Evolutionary conservation across 2,329 filamentous ascomycete genomes (phyloP).

Genomic region (Ilyonectria robusta): DNA sequence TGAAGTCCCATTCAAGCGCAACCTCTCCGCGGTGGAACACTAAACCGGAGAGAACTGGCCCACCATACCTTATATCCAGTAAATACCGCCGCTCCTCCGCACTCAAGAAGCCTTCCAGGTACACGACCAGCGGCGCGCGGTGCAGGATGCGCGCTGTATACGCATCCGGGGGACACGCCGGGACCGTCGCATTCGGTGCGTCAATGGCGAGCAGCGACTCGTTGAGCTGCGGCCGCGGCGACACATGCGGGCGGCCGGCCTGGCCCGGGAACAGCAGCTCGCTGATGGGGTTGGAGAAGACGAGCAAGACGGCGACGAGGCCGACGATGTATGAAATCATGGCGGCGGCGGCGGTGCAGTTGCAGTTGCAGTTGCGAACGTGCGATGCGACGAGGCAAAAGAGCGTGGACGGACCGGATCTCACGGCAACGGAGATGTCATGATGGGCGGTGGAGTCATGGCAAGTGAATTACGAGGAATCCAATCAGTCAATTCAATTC

Average conservation of each 20-base stretch:
- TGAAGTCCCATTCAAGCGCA: not conserved
- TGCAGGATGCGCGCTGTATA: conserved; percentile 65
- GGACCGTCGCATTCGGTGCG: conserved; percentile 51
- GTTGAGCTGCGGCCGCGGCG: conserved; percentile 63
- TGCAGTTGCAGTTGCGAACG: not conserved
- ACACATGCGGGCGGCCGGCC: conserved; percentile 36
- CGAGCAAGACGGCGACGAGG: conserved; percentile 58
- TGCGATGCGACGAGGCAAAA: not conserved
- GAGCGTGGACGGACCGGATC: not conserved
- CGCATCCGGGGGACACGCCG: conserved; percentile 56
- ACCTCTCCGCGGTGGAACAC: no score
- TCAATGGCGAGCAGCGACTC: conserved; percentile 67
- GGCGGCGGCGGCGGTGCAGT: not conserved
- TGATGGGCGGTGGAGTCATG: conserved; percentile 25
- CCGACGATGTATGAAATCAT: conserved; percentile 65
- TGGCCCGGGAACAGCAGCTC: conserved; percentile 53
- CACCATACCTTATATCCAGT: conserved; percentile 65
- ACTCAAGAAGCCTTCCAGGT: conserved; percentile 67
- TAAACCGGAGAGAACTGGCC: no score
- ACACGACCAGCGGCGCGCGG: conserved; percentile 66
- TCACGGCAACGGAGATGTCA: conserved; percentile 13
- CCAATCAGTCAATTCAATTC: conserved; percentile 2
- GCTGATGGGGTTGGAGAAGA: conserved; percentile 61
- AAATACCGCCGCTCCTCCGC: conserved; percentile 61
- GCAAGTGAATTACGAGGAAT: not conserved